These are phyloP conservation scores for Jatropha curcas DNA, from an alignment of 345 rosid genomes.

Conservation along the genomic window DNA sequence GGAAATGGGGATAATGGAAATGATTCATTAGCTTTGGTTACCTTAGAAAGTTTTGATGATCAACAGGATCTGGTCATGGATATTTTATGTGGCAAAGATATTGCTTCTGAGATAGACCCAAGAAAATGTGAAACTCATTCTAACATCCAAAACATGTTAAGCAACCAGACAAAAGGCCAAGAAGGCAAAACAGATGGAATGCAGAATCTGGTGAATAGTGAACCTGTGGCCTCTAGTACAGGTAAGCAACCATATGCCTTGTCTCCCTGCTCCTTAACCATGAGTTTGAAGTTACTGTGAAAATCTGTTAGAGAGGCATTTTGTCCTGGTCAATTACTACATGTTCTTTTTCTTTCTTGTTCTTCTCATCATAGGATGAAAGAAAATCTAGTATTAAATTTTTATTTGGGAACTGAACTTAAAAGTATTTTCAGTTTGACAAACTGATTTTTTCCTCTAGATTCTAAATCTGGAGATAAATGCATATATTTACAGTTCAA, in stretches of 20 bases:
- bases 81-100: conserved; percentile 8
- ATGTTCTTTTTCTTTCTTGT: background rate
- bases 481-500: background rate
- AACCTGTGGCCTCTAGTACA: conserved; percentile 26
- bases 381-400: background rate
- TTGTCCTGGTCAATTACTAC: background rate
- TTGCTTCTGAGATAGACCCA: background rate
- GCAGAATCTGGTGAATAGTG: conserved; percentile 28
- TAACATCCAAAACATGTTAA: conserved; percentile 3
- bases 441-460: background rate
- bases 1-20: conserved; percentile 18
- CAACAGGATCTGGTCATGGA: conserved; percentile 17
- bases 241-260: conserved; percentile 34
- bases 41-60: conserved; percentile 12
- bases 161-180: background rate
- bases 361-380: background rate
- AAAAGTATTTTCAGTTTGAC: background rate
- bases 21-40: conserved; percentile 22
- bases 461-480: background rate
- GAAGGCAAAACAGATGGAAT: conserved; percentile 3
- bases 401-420: background rate
- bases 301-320: background rate
- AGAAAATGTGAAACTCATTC: conserved; percentile 13
- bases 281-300: background rate
- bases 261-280: background rate